These are phyloP conservation scores for Barnettozyma hawaiiensis DNA, from an alignment of 1,139 yeast species.

Conservation along the genomic window DNA sequence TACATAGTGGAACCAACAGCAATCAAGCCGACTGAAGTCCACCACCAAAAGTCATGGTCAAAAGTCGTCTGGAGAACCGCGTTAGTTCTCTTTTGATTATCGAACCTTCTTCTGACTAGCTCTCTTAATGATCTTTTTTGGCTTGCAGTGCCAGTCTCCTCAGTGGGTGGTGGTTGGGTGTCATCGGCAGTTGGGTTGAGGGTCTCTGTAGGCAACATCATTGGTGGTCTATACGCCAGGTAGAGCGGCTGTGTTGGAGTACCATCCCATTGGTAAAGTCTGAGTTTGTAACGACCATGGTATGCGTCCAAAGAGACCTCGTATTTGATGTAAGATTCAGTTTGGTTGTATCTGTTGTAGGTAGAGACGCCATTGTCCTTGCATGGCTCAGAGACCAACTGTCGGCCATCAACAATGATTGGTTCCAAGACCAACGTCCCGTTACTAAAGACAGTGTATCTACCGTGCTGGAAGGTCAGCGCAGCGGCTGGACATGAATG, in stretches of 20 bases:
- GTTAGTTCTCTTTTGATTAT: conserved; percentile 72
- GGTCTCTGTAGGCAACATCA: conserved; percentile 91
- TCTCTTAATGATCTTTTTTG: conserved; percentile 35
- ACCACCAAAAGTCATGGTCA: conserved; percentile 50
- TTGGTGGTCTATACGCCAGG: conserved; percentile 87
- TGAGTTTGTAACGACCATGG: conserved; percentile 75
- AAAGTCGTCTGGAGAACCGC: conserved; percentile 48
- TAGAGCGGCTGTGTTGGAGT: conserved; percentile 79
- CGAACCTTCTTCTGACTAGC: conserved; percentile 63
- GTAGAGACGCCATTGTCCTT: conserved; percentile 46
- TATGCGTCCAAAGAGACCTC: conserved; percentile 64
- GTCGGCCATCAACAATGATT: conserved; percentile 86
- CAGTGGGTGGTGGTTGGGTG: conserved; percentile 28
- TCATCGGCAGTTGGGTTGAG: conserved; percentile 73
- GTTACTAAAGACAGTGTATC: conserved; percentile 53
- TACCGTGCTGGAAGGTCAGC: conserved; percentile 85
- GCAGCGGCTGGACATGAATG: conserved; percentile 84
- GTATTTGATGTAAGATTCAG: conserved; percentile 54
- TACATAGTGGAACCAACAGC: conserved; percentile 21
- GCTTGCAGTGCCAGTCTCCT: conserved; percentile 25
- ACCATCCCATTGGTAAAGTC: conserved; percentile 78
- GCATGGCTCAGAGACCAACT: conserved; percentile 84
- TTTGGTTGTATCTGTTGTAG: conserved; percentile 69
- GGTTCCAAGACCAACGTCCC: conserved; percentile 72
- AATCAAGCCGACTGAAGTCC: conserved; percentile 21